Base-by-base conservation (phyloP, 192 early-diverging fungal species). In the Bifiguratus adelaidae region DNA sequence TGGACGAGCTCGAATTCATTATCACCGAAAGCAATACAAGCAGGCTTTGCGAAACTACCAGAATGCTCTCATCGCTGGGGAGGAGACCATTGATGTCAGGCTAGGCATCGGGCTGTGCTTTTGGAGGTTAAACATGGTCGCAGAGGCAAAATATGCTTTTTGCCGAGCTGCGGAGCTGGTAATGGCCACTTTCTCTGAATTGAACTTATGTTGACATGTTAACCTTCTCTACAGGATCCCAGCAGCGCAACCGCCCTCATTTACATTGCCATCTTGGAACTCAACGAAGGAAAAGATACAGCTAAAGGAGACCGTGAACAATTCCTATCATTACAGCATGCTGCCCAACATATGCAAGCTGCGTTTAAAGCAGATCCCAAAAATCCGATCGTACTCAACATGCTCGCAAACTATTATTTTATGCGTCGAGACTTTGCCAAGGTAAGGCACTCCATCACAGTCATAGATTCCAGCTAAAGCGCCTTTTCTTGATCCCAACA, bases 71-170 rank as follows among this genome's bases (percentile, higher is more conserved):
- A 66, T 26, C 48, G 79, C 61, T 23, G 81, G 91, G 1, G 54
- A 68, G 3, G 58, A 73, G 12, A 61, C 30, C 15, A 61, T 48
- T 71, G 87, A 36, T 80, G 92, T 59, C 70, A 79, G 93, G 21
- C 63, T 92, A 19, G 80, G 86, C 16, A 91, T 97, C 52, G 91
- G 89, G 11, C 68, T 92, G 44, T 97, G 93, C 58, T 87, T 79
- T 61, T 68, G 81, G 47, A 77, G 77, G 34, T 68, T 93, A 4
- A 73, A 74, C 2, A 83, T 86, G 69, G 19, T 50, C 16, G 67
- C 61, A 11, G 66, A 85, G 33, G 88, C 93, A 8, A 66, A 76
- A n/a, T 37, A 43, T 3, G 83, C 89, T 1, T 85, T 93, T 55
- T 52, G 73, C 35, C 67, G 86, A 7, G 83, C 80, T 7, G 43